Percentiles rank a stretch among this genome's conserved stretches.
Evolutionary conservation across 1,284 basidiomycete species (phyloP).

Genomic region (Erythrobasidium hasegawianum): DNA sequence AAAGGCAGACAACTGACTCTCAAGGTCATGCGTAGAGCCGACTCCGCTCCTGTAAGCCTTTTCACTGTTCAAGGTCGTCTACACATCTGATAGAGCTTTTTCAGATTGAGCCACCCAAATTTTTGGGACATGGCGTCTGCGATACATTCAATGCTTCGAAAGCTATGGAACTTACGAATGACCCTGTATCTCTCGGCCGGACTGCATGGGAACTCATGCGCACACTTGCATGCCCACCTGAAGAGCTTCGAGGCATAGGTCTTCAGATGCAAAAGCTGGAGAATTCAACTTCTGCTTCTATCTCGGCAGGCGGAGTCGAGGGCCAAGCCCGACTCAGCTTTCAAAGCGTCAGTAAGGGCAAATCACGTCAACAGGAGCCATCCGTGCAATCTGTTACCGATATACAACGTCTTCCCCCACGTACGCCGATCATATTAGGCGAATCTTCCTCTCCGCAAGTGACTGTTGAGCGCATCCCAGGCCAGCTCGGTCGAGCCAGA

Average conservation of each 20-base stretch:
- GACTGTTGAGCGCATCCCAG: background rate
- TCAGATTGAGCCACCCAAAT: slow-evolving; percentile 79
- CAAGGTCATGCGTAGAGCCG: slow-evolving; percentile 83
- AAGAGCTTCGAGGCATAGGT: slow-evolving; percentile 86
- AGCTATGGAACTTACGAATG: slow-evolving; percentile 66
- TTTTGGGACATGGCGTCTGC: slow-evolving; percentile 87
- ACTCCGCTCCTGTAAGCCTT: slow-evolving; percentile 64
- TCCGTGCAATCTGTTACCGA: background rate
- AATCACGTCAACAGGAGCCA: background rate
- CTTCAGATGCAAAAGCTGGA: slow-evolving; percentile 91
- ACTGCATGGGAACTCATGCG: slow-evolving; percentile 68
- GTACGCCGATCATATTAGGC: slow-evolving; percentile 16
- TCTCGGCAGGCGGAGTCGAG: slow-evolving; percentile 30
- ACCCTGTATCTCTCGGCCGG: slow-evolving; percentile 66
- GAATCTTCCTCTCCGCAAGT: slow-evolving; percentile 20
- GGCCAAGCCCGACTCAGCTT: slow-evolving; percentile 36
- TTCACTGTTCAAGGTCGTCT: no score
- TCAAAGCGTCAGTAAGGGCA: slow-evolving; percentile 3
- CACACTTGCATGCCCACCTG: slow-evolving; percentile 70
- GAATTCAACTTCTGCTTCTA: slow-evolving; percentile 44
- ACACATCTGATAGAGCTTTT: background rate
- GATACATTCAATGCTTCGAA: slow-evolving; percentile 68
- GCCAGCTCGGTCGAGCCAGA: background rate
- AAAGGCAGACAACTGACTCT: slow-evolving; percentile 70
- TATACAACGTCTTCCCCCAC: background rate